These are phyloP conservation scores for Solanum corneliomulleri DNA, from an alignment of 257 asterid genomes.

Conservation along the genomic window DNA sequence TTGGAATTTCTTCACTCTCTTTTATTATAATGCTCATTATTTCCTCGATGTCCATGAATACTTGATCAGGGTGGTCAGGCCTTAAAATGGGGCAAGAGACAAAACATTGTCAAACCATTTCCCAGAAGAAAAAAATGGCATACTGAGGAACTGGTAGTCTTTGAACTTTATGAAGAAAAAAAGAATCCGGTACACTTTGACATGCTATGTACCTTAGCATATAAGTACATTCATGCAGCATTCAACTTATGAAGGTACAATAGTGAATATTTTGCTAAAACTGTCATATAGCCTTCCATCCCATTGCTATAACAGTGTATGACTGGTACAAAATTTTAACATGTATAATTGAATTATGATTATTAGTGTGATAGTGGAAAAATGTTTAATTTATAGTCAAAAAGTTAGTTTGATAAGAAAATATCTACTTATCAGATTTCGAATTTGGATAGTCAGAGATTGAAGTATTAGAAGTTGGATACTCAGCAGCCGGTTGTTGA, in stretches of 20 bases:
- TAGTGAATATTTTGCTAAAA: not conserved
- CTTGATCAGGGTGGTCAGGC: conserved; percentile 24
- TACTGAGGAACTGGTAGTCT: not conserved
- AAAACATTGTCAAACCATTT: not conserved
- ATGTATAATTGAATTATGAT: not conserved
- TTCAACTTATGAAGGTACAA: not conserved
- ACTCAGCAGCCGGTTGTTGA: not conserved
- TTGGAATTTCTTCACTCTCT: conserved; percentile 41
- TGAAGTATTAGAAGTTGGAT: not conserved
- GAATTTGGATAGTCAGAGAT: not conserved
- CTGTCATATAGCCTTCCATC: not conserved
- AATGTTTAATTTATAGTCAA: not conserved
- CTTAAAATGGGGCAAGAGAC: conserved; percentile 16
- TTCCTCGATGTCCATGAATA: conserved; percentile 31
- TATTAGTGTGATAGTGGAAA: not conserved
- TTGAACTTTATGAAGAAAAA: not conserved
- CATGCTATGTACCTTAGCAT: not conserved
- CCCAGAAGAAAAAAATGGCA: not conserved
- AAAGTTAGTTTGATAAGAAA: not conserved
- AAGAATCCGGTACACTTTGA: not conserved
- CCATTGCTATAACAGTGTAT: not conserved
- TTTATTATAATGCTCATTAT: conserved; percentile 40
- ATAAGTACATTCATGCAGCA: not conserved
- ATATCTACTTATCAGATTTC: not conserved
- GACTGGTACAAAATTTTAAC: not conserved